Percentiles rank a stretch among this genome's conserved stretches.
phyloP scores from a whole-genome alignment of 495 filamentous ascomycete species.

The Aspergillus saccharolyticus region DNA sequence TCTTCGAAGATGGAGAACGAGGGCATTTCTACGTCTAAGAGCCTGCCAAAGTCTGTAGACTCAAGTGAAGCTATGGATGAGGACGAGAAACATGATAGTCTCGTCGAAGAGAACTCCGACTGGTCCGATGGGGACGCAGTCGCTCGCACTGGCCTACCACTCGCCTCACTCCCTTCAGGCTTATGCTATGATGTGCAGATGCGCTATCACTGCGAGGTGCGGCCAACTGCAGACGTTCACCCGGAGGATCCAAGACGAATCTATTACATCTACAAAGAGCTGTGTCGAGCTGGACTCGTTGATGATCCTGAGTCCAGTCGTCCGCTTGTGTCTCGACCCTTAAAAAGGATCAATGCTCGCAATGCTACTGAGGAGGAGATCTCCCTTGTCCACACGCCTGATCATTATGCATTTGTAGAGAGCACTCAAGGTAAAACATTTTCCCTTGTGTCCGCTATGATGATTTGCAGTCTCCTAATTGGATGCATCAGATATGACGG shows the following conservation, averaged over 20 bases:
- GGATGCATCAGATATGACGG: constrained; percentile 38
- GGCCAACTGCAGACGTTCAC: constrained; percentile 66
- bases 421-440: constrained; percentile 46
- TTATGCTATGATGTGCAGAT: constrained; percentile 89
- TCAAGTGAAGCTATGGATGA: constrained; percentile 22
- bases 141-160: constrained; percentile 26
- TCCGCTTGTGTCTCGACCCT: constrained; percentile 51
- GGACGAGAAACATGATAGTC: constrained; percentile 28
- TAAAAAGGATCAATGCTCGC: constrained; percentile 72
- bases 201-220: constrained; percentile 83
- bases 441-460: neutral
- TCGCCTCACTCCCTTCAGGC: constrained; percentile 57
- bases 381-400: constrained; percentile 64
- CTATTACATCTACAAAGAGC: constrained; percentile 78
- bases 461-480: neutral
- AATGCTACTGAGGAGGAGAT: constrained; percentile 73
- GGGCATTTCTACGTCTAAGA: constrained; percentile 18
- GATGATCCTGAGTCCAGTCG: constrained; percentile 47
- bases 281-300: constrained; percentile 73
- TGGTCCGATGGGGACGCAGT: constrained; percentile 35
- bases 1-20: constrained; percentile 1
- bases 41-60: constrained; percentile 21
- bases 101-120: constrained; percentile 37
- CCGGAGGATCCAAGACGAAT: constrained; percentile 93
- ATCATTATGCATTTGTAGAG: constrained; percentile 74